Conservation (phyloP, 2,329 filamentous ascomycete species). For the Ceratocystis diversiconidia region DNA sequence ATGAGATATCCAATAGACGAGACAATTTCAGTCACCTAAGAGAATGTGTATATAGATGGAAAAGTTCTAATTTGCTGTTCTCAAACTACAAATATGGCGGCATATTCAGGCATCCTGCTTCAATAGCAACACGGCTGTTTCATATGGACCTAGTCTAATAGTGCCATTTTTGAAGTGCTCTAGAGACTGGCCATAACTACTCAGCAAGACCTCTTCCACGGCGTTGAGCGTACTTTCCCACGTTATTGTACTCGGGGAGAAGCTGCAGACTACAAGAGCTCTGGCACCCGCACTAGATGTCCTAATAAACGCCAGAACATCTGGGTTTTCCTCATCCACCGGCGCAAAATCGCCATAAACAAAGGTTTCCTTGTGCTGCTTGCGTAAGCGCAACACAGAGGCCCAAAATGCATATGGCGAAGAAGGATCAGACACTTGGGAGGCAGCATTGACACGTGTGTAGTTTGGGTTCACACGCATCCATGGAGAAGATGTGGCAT, state of each 20-base stretch:
- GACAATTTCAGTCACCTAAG: not conserved
- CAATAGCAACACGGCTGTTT: conserved; percentile 27
- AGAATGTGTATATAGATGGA: not conserved
- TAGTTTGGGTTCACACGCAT: conserved; percentile 56
- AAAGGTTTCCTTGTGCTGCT: conserved; percentile 46
- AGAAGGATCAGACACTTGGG: conserved; percentile 33
- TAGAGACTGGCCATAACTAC: conserved; percentile 23
- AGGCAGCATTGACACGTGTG: conserved; percentile 44
- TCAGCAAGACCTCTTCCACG: conserved; percentile 27
- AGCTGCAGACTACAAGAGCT: conserved; percentile 30
- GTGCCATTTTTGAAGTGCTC: conserved; percentile 22
- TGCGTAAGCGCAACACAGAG: conserved; percentile 43
- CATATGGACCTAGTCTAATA: conserved; percentile 27
- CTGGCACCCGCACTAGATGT: conserved; percentile 23
- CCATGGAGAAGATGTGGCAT: conserved; percentile 40
- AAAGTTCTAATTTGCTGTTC: not conserved
- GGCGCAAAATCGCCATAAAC: conserved; percentile 43
- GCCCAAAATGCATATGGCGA: conserved; percentile 51
- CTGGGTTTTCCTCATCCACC: conserved; percentile 24
- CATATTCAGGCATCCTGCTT: conserved; percentile 3
- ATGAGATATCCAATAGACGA: not conserved
- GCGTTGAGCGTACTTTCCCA: conserved; percentile 23
- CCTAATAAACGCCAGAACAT: conserved; percentile 29
- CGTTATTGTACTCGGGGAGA: conserved; percentile 24
- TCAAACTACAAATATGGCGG: not conserved